phyloP scores from a whole-genome alignment of 495 filamentous ascomycete species.

The Oidiodendron maius region DNA sequence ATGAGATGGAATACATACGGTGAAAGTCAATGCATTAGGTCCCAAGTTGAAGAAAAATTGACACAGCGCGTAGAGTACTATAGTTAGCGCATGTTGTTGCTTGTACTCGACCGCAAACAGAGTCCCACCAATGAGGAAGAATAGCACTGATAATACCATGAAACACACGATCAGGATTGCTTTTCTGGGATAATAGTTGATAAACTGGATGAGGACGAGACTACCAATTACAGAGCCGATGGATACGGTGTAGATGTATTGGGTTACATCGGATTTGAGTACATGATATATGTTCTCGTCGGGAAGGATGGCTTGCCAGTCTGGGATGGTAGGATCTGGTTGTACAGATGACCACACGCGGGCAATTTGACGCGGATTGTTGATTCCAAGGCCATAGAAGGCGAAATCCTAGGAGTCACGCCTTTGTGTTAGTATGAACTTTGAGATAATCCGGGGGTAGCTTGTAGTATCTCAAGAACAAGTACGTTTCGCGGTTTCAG shows the following conservation, averaged over 20 bases:
- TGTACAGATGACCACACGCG: conserved; percentile 24
- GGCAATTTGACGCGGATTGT: conserved; percentile 44
- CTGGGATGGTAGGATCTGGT: conserved; percentile 15
- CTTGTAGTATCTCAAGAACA: no score
- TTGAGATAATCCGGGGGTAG: no score
- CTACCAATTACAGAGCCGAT: conserved; percentile 31
- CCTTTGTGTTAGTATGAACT: no score
- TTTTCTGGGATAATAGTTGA: conserved; percentile 30
- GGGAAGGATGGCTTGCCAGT: not conserved
- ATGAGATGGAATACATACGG: not conserved
- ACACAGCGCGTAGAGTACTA: conserved; percentile 50
- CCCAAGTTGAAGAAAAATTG: conserved; percentile 60
- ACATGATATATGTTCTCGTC: conserved; percentile 23
- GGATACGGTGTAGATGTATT: conserved; percentile 30
- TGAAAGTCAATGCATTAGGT: conserved; percentile 50
- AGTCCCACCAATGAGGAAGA: conserved; percentile 30
- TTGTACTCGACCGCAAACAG: conserved; percentile 25
- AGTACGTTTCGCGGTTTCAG: no score
- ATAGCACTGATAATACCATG: conserved; percentile 27
- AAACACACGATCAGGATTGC: conserved; percentile 32
- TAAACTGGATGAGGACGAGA: conserved; percentile 26
- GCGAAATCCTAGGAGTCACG: no score
- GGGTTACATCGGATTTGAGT: conserved; percentile 25
- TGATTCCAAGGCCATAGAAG: conserved; percentile 67
- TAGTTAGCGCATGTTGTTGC: conserved; percentile 37